Conservation (phyloP, 2,329 filamentous ascomycete genomes). For the Colletotrichum tamarilloi region DNA sequence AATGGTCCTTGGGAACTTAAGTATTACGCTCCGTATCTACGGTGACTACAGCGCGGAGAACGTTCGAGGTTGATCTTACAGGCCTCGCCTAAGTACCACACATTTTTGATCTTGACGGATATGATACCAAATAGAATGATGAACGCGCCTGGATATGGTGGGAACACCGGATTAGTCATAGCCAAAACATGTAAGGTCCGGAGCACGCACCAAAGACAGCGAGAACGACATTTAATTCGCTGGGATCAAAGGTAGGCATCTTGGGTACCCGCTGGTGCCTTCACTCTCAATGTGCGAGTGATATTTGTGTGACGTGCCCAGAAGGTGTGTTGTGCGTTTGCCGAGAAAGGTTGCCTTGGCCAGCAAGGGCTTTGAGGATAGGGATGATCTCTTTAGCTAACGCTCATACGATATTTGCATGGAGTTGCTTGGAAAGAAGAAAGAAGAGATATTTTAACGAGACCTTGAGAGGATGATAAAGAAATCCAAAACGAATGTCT, state of each 20-base stretch:
- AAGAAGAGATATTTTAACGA: not conserved
- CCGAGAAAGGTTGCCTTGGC: slow-evolving; percentile 28
- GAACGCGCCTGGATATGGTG: slow-evolving; percentile 53
- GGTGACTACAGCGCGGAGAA: not conserved
- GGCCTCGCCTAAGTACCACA: slow-evolving; percentile 66
- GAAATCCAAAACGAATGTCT: slow-evolving; percentile 10
- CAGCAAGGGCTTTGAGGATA: slow-evolving; percentile 20
- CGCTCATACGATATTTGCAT: slow-evolving; percentile 11
- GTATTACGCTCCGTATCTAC: not conserved
- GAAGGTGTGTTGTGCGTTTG: slow-evolving; percentile 18
- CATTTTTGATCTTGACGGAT: slow-evolving; percentile 63
- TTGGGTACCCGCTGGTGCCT: slow-evolving; percentile 17
- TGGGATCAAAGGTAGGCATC: slow-evolving; percentile 40
- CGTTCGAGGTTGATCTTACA: slow-evolving; percentile 46
- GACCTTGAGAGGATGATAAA: not conserved
- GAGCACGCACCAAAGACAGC: slow-evolving; percentile 53
- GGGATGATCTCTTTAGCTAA: slow-evolving; percentile 11
- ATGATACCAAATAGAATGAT: slow-evolving; percentile 60
- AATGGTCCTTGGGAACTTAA: too few relatives aligned
- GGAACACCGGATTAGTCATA: not conserved
- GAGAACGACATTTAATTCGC: slow-evolving; percentile 60
- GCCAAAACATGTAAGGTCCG: not conserved
- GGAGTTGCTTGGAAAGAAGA: not conserved
- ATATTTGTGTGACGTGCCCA: slow-evolving; percentile 1
- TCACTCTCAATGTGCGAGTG: not conserved